phyloP scores from a whole-genome alignment of 305 asterid genomes.

The Solanum hybrid region DNA sequence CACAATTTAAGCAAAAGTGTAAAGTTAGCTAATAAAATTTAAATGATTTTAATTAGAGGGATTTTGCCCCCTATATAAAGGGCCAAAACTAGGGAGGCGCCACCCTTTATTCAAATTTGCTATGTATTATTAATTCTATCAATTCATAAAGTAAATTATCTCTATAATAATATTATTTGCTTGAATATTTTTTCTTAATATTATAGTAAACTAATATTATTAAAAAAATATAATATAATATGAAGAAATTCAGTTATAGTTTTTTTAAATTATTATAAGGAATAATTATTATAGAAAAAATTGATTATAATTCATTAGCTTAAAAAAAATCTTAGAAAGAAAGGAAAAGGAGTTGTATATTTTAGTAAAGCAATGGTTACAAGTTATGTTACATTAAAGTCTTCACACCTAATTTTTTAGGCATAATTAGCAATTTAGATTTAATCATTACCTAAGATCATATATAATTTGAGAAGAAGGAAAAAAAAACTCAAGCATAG shows the following conservation, averaged over 20 bases:
- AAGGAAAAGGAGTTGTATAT: background rate
- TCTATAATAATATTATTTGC: background rate
- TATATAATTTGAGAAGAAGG: background rate
- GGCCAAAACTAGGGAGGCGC: slow-evolving; percentile 3
- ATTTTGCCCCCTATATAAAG: background rate
- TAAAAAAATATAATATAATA: background rate
- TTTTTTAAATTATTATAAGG: background rate
- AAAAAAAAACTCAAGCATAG: background rate
- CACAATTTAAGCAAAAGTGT: background rate
- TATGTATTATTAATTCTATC: background rate
- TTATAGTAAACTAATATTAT: background rate
- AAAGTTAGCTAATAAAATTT: background rate
- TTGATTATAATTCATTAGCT: background rate
- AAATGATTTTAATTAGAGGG: background rate
- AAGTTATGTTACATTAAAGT: background rate
- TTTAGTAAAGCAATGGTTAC: background rate
- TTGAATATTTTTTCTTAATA: background rate
- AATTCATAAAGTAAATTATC: background rate
- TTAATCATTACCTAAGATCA: background rate
- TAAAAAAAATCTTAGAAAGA: background rate
- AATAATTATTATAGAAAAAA: too few species aligned
- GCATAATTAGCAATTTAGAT: background rate
- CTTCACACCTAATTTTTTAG: background rate
- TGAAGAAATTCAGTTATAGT: background rate
- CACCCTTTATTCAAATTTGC: background rate